Evolutionary conservation across 768 basidiomycete species (phyloP).

Genomic region (Calocera cornea): DNA sequence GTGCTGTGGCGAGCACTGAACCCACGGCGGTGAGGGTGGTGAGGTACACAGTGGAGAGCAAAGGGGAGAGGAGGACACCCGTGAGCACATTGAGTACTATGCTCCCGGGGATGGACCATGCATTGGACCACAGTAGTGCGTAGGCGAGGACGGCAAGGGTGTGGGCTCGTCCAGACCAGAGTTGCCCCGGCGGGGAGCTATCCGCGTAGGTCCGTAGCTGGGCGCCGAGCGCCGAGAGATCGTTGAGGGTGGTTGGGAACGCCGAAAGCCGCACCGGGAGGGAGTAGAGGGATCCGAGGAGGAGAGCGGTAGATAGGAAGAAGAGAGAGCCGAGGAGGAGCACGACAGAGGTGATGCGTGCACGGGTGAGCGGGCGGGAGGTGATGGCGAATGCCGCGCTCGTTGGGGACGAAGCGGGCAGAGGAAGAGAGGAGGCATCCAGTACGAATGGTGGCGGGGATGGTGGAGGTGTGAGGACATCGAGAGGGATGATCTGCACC

Average conservation of each 20-base stretch:
- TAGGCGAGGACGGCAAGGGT: constrained; percentile 72
- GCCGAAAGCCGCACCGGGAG: constrained; percentile 20
- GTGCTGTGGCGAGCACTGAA: constrained; percentile 64
- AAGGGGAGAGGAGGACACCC: constrained; percentile 73
- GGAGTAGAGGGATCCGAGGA: constrained; percentile 11
- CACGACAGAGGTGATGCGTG: neutral
- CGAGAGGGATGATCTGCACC: neutral
- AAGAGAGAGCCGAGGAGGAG: neutral
- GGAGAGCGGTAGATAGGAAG: constrained; percentile 7
- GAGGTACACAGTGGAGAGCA: constrained; percentile 66
- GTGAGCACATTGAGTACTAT: constrained; percentile 89
- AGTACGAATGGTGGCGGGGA: neutral
- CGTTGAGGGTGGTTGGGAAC: constrained; percentile 63
- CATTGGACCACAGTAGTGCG: constrained; percentile 87
- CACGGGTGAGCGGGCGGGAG: neutral
- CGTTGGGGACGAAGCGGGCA: constrained; percentile 50
- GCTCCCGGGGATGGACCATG: constrained; percentile 92
- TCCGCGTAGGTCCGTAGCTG: constrained; percentile 70
- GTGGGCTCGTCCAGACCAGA: constrained; percentile 42
- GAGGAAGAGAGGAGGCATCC: constrained; percentile 29
- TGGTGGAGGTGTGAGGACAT: neutral
- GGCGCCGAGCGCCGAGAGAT: constrained; percentile 58
- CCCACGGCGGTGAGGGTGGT: constrained; percentile 79
- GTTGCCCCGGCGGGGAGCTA: constrained; percentile 34
- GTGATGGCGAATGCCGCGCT: constrained; percentile 17